Evolutionary conservation across 192 early-diverging fungal genomes (phyloP).

Genomic region (Linnemannia hyalina): DNA sequence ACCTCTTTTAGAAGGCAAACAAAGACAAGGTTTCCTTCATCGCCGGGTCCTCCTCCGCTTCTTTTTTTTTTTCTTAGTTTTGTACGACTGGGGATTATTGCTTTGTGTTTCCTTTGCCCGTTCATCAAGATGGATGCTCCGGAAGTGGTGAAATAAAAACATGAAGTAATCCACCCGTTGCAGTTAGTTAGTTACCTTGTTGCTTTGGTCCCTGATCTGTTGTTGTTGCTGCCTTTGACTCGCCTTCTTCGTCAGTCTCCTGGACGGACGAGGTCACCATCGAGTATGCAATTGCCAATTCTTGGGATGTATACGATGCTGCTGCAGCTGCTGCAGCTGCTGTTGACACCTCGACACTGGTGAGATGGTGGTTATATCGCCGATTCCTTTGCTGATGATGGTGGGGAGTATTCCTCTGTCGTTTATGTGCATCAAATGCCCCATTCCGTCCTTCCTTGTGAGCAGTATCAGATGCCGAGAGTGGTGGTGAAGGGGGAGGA

Average conservation of each 20-base stretch:
- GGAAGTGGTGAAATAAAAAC: not conserved
- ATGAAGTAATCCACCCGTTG: too few species aligned
- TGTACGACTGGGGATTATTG: too few species aligned
- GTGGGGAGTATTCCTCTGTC: not conserved
- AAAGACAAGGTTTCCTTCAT: not conserved
- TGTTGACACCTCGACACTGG: conserved; percentile 3
- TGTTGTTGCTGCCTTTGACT: not conserved
- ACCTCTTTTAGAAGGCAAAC: conserved; percentile 9
- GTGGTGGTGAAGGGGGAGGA: conserved; percentile 30
- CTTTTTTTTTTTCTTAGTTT: too few species aligned
- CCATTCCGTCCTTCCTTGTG: not conserved
- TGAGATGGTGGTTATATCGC: not conserved
- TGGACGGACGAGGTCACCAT: conserved; percentile 32
- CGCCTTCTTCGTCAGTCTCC: not conserved
- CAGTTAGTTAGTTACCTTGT: not conserved
- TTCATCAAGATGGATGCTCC: not conserved
- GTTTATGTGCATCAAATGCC: not conserved
- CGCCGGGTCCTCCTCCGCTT: not conserved
- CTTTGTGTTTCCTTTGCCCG: not conserved
- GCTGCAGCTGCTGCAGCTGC: conserved; percentile 36
- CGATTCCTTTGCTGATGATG: not conserved
- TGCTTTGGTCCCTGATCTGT: not conserved
- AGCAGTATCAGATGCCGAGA: conserved; percentile 8
- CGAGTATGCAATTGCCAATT: conserved; percentile 42
- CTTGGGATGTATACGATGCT: conserved; percentile 35